A percentile compares a stretch with the other conserved stretches of the same genome.
Evolutionary conservation across 495 filamentous ascomycete species (phyloP).

Genomic region (Penicillium tannophilum): DNA sequence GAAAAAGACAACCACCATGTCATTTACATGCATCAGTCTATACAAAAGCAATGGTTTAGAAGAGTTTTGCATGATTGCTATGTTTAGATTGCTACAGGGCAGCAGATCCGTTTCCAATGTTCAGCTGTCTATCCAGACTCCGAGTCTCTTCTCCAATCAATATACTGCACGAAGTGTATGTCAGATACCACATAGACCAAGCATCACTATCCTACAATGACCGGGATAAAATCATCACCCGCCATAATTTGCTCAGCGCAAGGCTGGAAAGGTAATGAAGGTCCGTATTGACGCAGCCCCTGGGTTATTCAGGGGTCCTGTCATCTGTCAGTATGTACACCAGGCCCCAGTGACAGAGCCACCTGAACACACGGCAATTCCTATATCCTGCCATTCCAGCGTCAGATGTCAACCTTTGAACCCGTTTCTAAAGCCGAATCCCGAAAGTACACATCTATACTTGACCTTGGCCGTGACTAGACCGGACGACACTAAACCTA

Average conservation of each 20-base stretch:
- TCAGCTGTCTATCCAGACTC: conserved; percentile 1
- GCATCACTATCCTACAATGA: neutral
- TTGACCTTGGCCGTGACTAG: neutral
- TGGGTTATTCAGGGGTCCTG: conserved; percentile 2
- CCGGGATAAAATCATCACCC: conserved; percentile 8
- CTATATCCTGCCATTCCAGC: neutral
- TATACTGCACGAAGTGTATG: neutral
- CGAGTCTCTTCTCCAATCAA: neutral
- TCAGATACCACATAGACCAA: neutral
- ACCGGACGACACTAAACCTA: neutral
- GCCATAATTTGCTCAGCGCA: conserved; percentile 8
- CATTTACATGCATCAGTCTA: conserved; percentile 38
- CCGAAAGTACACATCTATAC: neutral
- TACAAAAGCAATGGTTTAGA: conserved; percentile 44
- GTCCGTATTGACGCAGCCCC: neutral
- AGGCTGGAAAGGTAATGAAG: neutral
- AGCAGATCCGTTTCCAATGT: neutral
- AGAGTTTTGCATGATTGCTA: conserved; percentile 12
- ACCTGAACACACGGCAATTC: neutral
- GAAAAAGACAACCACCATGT: conserved; percentile 41
- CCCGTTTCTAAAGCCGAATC: neutral
- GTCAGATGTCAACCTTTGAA: neutral
- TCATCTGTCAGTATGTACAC: conserved; percentile 4
- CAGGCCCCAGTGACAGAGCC: neutral
- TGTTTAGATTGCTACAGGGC: neutral